Evolutionary conservation across 768 basidiomycete species (phyloP), one percentile per base, ranked within the genome.

Genomic region (Russula earlei): DNA sequence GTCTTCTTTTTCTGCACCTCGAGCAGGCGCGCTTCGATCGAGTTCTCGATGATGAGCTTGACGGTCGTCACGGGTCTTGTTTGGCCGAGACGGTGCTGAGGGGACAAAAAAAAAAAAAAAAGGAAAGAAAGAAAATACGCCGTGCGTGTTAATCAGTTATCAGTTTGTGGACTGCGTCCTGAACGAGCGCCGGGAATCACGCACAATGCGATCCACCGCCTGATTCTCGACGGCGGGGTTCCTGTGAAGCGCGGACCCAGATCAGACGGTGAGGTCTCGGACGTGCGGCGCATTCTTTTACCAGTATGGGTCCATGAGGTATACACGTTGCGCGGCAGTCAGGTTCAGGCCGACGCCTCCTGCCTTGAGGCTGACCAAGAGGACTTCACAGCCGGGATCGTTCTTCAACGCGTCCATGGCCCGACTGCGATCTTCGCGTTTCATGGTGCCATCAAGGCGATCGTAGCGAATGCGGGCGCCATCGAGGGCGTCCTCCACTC

Each of bases 221-320:
- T 97, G 95, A 66, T 96, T 93, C 72, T 98, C 93, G 5, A 94
- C 93, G 19, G 92, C 92, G 15, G 93, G 93, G 64, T 96, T 96
- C 92, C 90, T 92, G 63, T 2, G 20, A 4, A n/a, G n/a, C n/a
- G n/a, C n/a, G n/a, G n/a, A n/a, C n/a, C n/a, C n/a, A n/a, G n/a
- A n/a, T n/a, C n/a, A n/a, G n/a, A n/a, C n/a, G n/a, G n/a, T n/a
- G n/a, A 14, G 17, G 20, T 41, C n/a, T 12, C 25, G 7, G 12
- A 45, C 7, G 43, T 44, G 24, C 4, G 20, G 4, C 10, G 10
- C 34, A 36, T 47, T 42, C 31, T 29, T 73, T 61, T 66, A 86
- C 92, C 93, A 97, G 69, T 96, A 97, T 40, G 93, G 93, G 71
- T 97, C 93, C 83, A 98, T 93, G 41, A 99, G 73, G 69, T 96